Evolutionary conservation across 225 moss, liverwort and hornwort genomes (phyloP).

Genomic region (Bryoerythrophyllum caledonicum): DNA sequence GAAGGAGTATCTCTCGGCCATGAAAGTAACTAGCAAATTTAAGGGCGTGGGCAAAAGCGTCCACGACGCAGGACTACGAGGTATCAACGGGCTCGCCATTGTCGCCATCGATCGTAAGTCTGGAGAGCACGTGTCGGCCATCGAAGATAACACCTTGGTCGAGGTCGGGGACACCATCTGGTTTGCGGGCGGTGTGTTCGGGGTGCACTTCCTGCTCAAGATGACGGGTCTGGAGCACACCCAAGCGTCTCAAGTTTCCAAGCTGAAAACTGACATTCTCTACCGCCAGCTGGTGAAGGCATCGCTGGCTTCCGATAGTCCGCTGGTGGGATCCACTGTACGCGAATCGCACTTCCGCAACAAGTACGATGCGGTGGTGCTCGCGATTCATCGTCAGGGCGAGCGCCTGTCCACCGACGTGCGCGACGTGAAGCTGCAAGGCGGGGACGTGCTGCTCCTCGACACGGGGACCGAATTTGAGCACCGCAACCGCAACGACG

Average conservation of each 20-base stretch:
- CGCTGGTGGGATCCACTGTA: slow-evolving; percentile 24
- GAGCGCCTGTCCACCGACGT: slow-evolving; percentile 30
- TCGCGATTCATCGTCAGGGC: slow-evolving; percentile 34
- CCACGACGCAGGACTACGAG: slow-evolving; percentile 33
- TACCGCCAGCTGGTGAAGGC: slow-evolving; percentile 43
- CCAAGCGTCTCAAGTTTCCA: slow-evolving; percentile 35
- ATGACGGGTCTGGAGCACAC: slow-evolving; percentile 26
- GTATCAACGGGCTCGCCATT: slow-evolving; percentile 33
- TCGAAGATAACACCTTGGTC: slow-evolving; percentile 30
- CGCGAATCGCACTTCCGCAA: slow-evolving; percentile 34
- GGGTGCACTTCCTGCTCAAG: slow-evolving; percentile 37
- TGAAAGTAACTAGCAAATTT: slow-evolving; percentile 32
- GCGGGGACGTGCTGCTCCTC: slow-evolving; percentile 30
- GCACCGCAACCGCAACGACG: slow-evolving; percentile 31
- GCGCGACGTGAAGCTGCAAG: slow-evolving; percentile 29
- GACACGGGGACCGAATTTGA: slow-evolving; percentile 27
- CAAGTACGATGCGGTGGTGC: slow-evolving; percentile 33
- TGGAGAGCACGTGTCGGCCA: slow-evolving; percentile 17
- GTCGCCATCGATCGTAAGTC: slow-evolving; percentile 34
- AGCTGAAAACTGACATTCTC: slow-evolving; percentile 28
- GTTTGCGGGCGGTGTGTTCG: slow-evolving; percentile 24
- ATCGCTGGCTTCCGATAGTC: slow-evolving; percentile 18
- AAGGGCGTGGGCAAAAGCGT: slow-evolving; percentile 28
- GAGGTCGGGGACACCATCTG: slow-evolving; percentile 21
- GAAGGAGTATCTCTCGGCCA: slow-evolving; percentile 21